These are phyloP conservation scores for Paraphaeosphaeria sporulosa DNA, from an alignment of 2,329 filamentous ascomycete species.

Conservation along the genomic window DNA sequence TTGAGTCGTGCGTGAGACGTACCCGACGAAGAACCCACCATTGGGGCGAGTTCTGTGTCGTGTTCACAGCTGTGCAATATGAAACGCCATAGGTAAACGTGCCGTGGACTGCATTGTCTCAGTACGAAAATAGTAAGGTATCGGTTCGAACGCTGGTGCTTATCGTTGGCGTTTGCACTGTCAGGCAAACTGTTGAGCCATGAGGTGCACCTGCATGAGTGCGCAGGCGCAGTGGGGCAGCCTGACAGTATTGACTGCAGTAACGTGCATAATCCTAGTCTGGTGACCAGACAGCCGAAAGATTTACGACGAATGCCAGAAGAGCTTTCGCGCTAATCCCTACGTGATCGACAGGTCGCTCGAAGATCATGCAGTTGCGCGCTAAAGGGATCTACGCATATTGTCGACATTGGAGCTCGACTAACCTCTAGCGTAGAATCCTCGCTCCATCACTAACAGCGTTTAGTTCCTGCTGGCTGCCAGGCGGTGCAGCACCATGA, in stretches of 20 bases:
- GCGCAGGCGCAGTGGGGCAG: not conserved
- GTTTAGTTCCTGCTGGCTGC: constrained; percentile 11
- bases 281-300: constrained; percentile 1
- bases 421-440: constrained; percentile 2
- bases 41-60: not conserved
- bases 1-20: constrained; percentile 4
- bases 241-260: constrained; percentile 7
- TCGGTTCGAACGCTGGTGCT: not conserved
- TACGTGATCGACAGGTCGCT: constrained; percentile 8
- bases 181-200: constrained; percentile 6
- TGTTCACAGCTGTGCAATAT: constrained; percentile 1
- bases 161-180: not conserved
- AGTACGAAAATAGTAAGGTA: not conserved
- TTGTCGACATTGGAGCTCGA: not conserved
- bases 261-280: constrained; percentile 1
- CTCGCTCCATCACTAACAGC: constrained; percentile 4
- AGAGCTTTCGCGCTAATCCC: not conserved
- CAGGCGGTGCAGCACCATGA: constrained; percentile 7
- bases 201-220: not conserved
- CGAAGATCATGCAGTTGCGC: constrained; percentile 9
- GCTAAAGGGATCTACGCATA: constrained; percentile 11
- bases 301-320: not conserved
- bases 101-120: not conserved
- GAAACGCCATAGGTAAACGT: constrained; percentile 3
- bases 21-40: not conserved